These are phyloP conservation scores for Ganoderma lucidum DNA, from an alignment of 1,284 basidiomycete genomes.

Conservation along the genomic window DNA sequence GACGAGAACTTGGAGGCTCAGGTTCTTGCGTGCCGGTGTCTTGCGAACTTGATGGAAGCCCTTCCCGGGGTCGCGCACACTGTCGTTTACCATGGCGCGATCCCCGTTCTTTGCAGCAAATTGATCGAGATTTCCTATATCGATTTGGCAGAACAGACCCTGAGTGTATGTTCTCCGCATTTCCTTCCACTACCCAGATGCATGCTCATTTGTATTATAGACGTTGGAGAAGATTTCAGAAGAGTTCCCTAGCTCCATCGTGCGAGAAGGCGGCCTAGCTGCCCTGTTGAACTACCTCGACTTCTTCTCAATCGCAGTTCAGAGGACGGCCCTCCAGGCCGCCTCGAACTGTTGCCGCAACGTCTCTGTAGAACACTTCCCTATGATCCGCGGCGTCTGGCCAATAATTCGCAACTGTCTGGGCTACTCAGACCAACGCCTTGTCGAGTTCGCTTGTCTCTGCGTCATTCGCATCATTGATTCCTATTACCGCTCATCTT, in stretches of 20 bases:
- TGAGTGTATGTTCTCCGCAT: constrained; percentile 76
- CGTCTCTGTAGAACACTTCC: constrained; percentile 85
- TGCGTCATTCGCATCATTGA: constrained; percentile 94
- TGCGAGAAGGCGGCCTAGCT: constrained; percentile 91
- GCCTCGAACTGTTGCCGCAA: constrained; percentile 96
- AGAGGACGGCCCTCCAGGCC: constrained; percentile 94
- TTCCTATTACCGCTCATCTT: constrained; percentile 84
- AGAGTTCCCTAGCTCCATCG: constrained; percentile 93
- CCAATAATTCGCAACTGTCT: constrained; percentile 92
- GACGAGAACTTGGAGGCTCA: constrained; percentile 92
- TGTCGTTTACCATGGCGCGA: constrained; percentile 94
- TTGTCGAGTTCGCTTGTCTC: constrained; percentile 93
- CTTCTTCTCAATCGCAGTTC: constrained; percentile 97
- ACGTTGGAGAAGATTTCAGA: constrained; percentile 97
- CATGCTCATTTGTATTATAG: constrained; percentile 52
- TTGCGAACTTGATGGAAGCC: constrained; percentile 97
- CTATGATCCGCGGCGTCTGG: constrained; percentile 90
- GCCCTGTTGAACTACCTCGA: constrained; percentile 94
- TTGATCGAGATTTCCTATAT: constrained; percentile 96
- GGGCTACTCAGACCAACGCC: constrained; percentile 89
- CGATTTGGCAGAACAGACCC: constrained; percentile 94
- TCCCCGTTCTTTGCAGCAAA: constrained; percentile 95
- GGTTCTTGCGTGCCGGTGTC: constrained; percentile 91
- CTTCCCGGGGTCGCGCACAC: constrained; percentile 94
- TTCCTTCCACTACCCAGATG: constrained; percentile 9